Percentiles rank a stretch among this genome's conserved stretches.
These are phyloP conservation scores for Ceratopteris richardii DNA, from an alignment of 75 land plant genomes.

Conservation along the genomic window DNA sequence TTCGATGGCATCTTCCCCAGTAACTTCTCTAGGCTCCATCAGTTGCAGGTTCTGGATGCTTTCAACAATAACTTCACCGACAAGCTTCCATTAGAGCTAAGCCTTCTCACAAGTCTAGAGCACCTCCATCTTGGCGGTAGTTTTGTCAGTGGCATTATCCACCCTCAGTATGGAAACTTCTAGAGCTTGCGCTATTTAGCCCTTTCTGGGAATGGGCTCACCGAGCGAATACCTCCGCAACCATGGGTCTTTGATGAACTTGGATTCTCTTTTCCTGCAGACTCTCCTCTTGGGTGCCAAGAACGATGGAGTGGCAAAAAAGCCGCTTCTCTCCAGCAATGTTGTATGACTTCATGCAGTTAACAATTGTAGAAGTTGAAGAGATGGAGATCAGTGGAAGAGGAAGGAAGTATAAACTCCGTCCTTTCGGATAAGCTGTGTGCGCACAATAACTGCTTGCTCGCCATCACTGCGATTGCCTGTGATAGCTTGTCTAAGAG, in stretches of 20 bases:
- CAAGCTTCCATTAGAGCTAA: conserved; percentile 38
- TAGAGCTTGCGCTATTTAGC: conserved; percentile 50
- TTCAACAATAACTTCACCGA: conserved; percentile 86
- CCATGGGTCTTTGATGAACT: conserved; percentile 39
- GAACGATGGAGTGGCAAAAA: no score
- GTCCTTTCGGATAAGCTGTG: no score
- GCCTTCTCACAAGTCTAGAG: conserved; percentile 30
- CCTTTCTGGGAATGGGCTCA: no score
- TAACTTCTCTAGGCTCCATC: conserved; percentile 25
- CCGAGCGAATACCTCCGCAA: conserved; percentile 51
- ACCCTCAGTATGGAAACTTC: conserved; percentile 52
- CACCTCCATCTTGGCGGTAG: conserved; percentile 85
- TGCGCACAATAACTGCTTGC: no score
- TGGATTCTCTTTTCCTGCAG: conserved; percentile 59
- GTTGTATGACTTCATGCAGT: no score
- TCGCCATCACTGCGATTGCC: no score
- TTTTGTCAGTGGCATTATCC: conserved; percentile 68
- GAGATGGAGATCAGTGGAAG: no score
- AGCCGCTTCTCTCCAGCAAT: no score
- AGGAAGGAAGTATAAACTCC: no score
- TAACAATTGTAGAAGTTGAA: no score
- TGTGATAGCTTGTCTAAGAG: no score
- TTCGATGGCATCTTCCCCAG: conserved; percentile 57
- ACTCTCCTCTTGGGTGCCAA: no score
- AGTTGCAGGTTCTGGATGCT: conserved; percentile 45